Base-by-base conservation (phyloP, 2,329 filamentous ascomycete species). In the Botrytis galanthina region DNA sequence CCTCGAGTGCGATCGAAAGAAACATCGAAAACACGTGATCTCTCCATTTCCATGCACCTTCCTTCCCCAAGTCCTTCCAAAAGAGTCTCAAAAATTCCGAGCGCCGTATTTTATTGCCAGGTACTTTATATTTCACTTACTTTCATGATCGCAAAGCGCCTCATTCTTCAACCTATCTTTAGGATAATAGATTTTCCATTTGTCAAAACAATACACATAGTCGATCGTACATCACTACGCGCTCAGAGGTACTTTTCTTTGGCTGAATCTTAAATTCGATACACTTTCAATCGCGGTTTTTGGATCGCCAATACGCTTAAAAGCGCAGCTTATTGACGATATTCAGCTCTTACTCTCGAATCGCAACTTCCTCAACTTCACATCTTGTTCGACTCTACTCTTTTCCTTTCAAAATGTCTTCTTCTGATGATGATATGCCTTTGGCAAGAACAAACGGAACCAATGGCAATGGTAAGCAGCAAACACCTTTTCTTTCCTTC, bases 371-470 rank as follows among this genome's bases (percentile, higher is more conserved):
- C 70, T 71, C 44, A 51, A 62, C 74, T 73, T 71, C 73, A 73
- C 72, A 66, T 70, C 70, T 69, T 66, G 72, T 71, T 74, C 77
- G 76, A 76, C 71, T 20, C 72, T 37, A 37, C 74, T 73, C 32
- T 74, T 32, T 77, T 62, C 69, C 69, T 69, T 76, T 75, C 71
- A 85, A 77, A 75, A 89, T 89, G 87, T 84, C 83, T 81, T 87
- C 84, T 71, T 96, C 93, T 44, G 93, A 95, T 80, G 94, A 97
- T 81, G 93, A 97, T 82, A 88, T 88, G 84, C 94, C 94, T 83
- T 88, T 97, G 78, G 88, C 92, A 77, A 89, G 86, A 74, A 82
- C 80, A 82, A 92, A 92, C 83, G 90, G 90, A 74, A 82, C 80
- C 82, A 92, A 92, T 84, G 90, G 90, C 74, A 86, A 89, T 79